A percentile compares a stretch with the other conserved stretches of the same genome.
Conservation (phyloP, 2,329 filamentous ascomycete genomes). For the Teratosphaeria gauchensis region DNA sequence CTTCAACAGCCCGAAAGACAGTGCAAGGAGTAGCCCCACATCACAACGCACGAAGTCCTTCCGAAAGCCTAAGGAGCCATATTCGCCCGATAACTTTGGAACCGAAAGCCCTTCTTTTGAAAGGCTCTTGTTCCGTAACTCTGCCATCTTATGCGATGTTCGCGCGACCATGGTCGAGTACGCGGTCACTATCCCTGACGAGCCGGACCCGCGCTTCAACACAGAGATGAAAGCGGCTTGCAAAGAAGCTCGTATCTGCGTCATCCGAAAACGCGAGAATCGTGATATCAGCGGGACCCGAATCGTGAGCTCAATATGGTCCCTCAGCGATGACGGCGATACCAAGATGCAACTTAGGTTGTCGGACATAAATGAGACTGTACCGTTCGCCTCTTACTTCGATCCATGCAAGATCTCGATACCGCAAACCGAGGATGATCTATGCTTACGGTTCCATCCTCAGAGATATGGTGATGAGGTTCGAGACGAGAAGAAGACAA, state of each 20-base stretch:
- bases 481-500: slow-evolving; percentile 29
- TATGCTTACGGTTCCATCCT: slow-evolving; percentile 33
- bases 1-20: not conserved
- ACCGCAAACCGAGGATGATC: slow-evolving; percentile 18
- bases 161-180: slow-evolving; percentile 33
- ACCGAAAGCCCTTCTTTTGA: slow-evolving; percentile 23
- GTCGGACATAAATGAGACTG: slow-evolving; percentile 30
- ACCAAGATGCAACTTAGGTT: slow-evolving; percentile 36
- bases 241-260: slow-evolving; percentile 30
- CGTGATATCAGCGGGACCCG: slow-evolving; percentile 26
- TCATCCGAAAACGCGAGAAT: slow-evolving; percentile 35
- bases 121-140: slow-evolving; percentile 33
- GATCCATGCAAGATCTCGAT: slow-evolving; percentile 35
- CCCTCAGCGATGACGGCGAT: slow-evolving; percentile 33
- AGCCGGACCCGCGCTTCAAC: slow-evolving; percentile 26
- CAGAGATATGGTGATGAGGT: slow-evolving; percentile 26
- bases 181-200: slow-evolving; percentile 27
- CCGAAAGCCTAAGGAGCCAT: not conserved
- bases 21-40: not conserved
- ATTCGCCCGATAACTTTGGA: not conserved
- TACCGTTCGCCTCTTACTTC: slow-evolving; percentile 39
- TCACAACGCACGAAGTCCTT: not conserved
- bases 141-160: slow-evolving; percentile 36
- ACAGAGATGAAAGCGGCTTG: slow-evolving; percentile 32
- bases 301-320: slow-evolving; percentile 37